These are phyloP conservation scores for Lanmaoa rubissima DNA, from an alignment of 768 basidiomycete genomes.

Conservation along the genomic window DNA sequence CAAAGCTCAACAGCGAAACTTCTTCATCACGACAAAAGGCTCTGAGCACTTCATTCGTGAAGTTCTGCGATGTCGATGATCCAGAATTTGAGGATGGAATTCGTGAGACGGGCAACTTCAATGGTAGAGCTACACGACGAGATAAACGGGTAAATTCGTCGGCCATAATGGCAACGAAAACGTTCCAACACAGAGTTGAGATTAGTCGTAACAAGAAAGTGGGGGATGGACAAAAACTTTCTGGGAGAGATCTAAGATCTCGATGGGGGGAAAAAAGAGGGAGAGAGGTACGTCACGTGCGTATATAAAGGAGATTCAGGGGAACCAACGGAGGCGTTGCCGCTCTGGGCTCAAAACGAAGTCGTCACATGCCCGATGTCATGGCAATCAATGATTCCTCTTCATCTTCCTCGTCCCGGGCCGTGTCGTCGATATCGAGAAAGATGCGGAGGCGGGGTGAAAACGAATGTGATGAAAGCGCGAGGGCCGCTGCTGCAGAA, in stretches of 20 bases:
- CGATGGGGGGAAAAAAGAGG: background rate
- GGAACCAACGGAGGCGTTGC: background rate
- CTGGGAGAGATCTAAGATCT: background rate
- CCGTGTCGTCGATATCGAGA: slow-evolving; percentile 13
- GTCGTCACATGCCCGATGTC: background rate
- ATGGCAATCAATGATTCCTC: background rate
- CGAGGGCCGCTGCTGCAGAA: background rate
- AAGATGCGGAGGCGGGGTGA: slow-evolving; percentile 13
- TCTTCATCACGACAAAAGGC: too few species aligned
- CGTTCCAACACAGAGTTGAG: background rate
- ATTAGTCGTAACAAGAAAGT: background rate
- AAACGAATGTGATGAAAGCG: slow-evolving; percentile 4
- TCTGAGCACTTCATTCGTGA: too few species aligned
- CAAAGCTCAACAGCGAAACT: too few species aligned
- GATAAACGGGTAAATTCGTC: too few species aligned
- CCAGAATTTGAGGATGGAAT: too few species aligned
- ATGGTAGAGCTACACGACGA: background rate
- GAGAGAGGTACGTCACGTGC: background rate
- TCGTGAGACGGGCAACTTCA: too few species aligned
- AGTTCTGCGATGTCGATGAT: too few species aligned
- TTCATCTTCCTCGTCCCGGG: background rate
- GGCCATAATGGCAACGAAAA: too few species aligned
- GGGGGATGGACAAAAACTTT: background rate
- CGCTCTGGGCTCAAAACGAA: background rate
- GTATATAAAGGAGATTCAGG: background rate